Evolutionary conservation across 495 filamentous ascomycete species (phyloP).

Genomic region (Umbilicaria muhlenbergii): DNA sequence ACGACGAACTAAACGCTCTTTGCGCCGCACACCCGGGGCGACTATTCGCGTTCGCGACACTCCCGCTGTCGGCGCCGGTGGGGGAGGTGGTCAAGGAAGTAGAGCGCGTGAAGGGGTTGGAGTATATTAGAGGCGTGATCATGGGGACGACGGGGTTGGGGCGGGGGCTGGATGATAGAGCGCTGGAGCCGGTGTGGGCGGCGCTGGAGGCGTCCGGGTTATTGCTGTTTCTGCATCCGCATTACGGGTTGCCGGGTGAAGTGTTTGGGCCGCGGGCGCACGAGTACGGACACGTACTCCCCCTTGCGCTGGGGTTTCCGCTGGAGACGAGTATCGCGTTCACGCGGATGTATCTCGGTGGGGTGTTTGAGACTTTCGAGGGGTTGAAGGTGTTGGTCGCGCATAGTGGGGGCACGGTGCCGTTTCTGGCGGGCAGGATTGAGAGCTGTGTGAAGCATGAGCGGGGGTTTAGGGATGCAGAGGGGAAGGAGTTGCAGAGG

Average conservation of each 20-base stretch:
- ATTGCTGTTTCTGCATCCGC: constrained; percentile 77
- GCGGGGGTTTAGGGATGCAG: constrained; percentile 42
- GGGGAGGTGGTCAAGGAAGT: constrained; percentile 50
- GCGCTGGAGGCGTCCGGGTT: constrained; percentile 46
- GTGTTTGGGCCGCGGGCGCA: constrained; percentile 57
- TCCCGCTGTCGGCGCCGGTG: constrained; percentile 57
- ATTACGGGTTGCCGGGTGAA: constrained; percentile 70
- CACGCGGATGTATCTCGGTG: constrained; percentile 67
- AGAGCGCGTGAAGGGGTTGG: constrained; percentile 36
- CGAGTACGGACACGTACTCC: constrained; percentile 80
- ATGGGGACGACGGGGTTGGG: constrained; percentile 78
- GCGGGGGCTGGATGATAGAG: constrained; percentile 63
- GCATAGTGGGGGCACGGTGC: constrained; percentile 78
- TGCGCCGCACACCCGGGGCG: constrained; percentile 42
- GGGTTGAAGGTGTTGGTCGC: constrained; percentile 63
- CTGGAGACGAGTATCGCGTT: constrained; percentile 90
- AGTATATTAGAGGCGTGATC: constrained; percentile 68
- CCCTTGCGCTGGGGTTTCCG: constrained; percentile 77
- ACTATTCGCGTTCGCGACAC: constrained; percentile 66
- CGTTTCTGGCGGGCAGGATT: constrained; percentile 77
- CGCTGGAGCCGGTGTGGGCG: constrained; percentile 51
- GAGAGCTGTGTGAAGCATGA: constrained; percentile 84
- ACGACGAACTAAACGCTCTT: constrained; percentile 56
- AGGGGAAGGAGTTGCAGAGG: constrained; percentile 24
- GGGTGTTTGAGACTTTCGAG: constrained; percentile 69